These are phyloP conservation scores for Eucalyptus microcorys DNA, from an alignment of 345 rosid species.

Conservation along the genomic window DNA sequence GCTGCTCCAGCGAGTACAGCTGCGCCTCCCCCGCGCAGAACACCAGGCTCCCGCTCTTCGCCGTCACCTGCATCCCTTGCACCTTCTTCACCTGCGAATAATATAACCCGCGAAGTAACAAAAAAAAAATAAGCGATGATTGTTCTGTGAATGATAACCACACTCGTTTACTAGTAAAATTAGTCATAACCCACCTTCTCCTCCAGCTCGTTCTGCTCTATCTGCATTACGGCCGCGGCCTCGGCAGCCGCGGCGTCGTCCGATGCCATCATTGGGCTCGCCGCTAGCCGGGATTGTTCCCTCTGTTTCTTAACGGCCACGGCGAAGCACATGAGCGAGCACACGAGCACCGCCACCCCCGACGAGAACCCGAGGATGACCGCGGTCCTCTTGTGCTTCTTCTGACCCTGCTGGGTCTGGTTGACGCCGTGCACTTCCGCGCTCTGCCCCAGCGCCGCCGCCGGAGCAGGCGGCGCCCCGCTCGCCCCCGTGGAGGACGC, in stretches of 20 bases:
- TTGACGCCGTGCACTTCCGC: conserved; percentile 34
- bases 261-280: conserved; percentile 6
- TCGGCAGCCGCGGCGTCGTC: conserved; percentile 24
- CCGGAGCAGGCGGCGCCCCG: conserved; percentile 28
- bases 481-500: conserved; percentile 7
- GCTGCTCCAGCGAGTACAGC: conserved; percentile 74
- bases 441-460: conserved; percentile 24
- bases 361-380: conserved; percentile 43
- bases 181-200: conserved; percentile 52
- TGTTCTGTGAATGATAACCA: background rate
- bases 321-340: conserved; percentile 43
- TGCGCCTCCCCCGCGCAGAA: conserved; percentile 92
- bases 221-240: conserved; percentile 41
- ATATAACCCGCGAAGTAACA: background rate
- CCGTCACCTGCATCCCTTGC: conserved; percentile 40
- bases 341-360: conserved; percentile 30
- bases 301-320: conserved; percentile 38
- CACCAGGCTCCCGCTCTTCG: conserved; percentile 65
- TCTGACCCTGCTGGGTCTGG: conserved; percentile 8
- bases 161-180: background rate
- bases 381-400: conserved; percentile 20
- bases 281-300: conserved; percentile 1
- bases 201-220: conserved; percentile 67
- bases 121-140: background rate
- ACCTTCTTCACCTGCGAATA: conserved; percentile 25